These are phyloP conservation scores for Clonostachys byssicola DNA, from an alignment of 2,329 filamentous ascomycete species.

Conservation along the genomic window DNA sequence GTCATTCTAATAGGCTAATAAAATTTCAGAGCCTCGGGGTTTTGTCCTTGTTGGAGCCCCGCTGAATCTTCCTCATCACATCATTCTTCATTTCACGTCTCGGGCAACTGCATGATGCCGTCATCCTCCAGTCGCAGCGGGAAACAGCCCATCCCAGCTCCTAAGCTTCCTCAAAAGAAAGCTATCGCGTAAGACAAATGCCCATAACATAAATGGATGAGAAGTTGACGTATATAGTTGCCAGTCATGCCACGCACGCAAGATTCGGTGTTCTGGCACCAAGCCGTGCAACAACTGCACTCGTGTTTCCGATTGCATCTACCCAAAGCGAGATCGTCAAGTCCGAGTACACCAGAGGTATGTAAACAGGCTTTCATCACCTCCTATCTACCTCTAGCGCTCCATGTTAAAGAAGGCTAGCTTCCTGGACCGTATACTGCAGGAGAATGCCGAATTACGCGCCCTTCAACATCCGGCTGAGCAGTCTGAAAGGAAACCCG, in stretches of 20 bases:
- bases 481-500: no score
- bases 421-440: conserved; percentile 25
- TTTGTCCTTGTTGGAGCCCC: no score
- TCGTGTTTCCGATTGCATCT: conserved; percentile 20
- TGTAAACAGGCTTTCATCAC: not conserved
- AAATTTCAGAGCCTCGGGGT: no score
- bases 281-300: conserved; percentile 24
- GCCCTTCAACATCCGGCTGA: not conserved
- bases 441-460: conserved; percentile 14
- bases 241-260: conserved; percentile 18
- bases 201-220: not conserved
- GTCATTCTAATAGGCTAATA: no score
- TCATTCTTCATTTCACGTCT: no score
- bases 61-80: no score
- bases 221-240: not conserved
- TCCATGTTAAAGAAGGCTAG: conserved; percentile 6
- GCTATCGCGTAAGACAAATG: no score
- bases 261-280: conserved; percentile 25
- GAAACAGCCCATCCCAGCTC: no score
- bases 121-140: no score
- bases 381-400: conserved; percentile 6
- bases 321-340: conserved; percentile 22
- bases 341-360: conserved; percentile 16
- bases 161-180: no score
- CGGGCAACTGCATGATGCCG: no score